Evolutionary conservation across 1,139 yeast species (phyloP), one percentile per base, ranked within the genome.

Genomic region (Debaryomyces singareniensis): DNA sequence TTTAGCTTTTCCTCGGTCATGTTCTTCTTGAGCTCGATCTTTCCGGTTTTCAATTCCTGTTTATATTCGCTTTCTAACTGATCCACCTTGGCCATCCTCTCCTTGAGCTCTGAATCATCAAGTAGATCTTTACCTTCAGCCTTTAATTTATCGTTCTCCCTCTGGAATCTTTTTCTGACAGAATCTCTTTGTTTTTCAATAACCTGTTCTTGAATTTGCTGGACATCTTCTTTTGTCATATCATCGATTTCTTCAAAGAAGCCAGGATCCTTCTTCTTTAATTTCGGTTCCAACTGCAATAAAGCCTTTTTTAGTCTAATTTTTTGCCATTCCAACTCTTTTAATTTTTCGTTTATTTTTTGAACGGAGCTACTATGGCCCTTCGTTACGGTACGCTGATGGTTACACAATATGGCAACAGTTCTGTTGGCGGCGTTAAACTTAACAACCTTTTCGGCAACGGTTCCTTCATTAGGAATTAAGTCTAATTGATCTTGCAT

Each of bases 331-430:
- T 75, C 55, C 57, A 85, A 65, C 59, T 87, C 96, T 45, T 76
- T 71, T 36, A 89, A 71, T 45, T 71, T 78, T 34, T 83, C 95
- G 39, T 66, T 75, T 31, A 86, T 85, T 51, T 79, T 85, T 40
- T 78, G 86, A 33, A 89, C 84, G 4, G 87, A 69, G 13, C 75
- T 72, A 24, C 84, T 91, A 51, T 89, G 96, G 5, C 76, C 76
- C 52, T 87, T 87, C 35, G 89, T 75, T 13, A 87, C 89, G 15
- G 95, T 76, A 59, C 96, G 80, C 68, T 89, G 97, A 71, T 89
- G 97, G 68, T 89, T 89, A 83, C 97, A 89, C 47, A 89, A 66
- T 39, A 89, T 86, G 7, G 97, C 97, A 38, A 89, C 97, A 2
- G 91, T 81, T 55, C 96, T 75, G 53, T 89, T 89, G 3, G 97